Conservation (phyloP, 495 filamentous ascomycete genomes). For the Penicillium tannophilum region DNA sequence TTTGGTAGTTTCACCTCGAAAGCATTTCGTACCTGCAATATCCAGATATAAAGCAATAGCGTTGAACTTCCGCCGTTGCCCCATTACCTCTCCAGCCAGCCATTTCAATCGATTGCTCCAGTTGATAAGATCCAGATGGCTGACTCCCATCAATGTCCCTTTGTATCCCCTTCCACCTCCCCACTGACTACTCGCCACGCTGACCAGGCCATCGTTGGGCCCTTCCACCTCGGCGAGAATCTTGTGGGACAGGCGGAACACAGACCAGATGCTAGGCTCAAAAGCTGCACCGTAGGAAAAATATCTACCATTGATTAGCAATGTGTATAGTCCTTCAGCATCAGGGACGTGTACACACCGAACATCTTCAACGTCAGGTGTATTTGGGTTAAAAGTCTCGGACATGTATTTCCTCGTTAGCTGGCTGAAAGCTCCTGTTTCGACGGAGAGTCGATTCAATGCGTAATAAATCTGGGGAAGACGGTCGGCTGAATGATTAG, state of each 20-base stretch:
- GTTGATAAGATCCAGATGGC: constrained; percentile 92
- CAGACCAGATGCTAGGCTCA: constrained; percentile 65
- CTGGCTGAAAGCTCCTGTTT: constrained; percentile 83
- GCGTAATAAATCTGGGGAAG: constrained; percentile 72
- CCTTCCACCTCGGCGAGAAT: constrained; percentile 75
- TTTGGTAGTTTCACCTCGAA: neutral
- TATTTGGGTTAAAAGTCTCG: constrained; percentile 78
- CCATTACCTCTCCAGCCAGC: constrained; percentile 66
- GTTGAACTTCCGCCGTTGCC: constrained; percentile 82
- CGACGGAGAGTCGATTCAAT: constrained; percentile 66
- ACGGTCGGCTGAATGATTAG: constrained; percentile 36
- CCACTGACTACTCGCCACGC: constrained; percentile 82
- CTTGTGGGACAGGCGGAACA: constrained; percentile 72
- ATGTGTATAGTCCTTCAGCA: neutral
- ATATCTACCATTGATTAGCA: constrained; percentile 52
- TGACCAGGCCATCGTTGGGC: constrained; percentile 91
- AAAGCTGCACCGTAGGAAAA: constrained; percentile 88
- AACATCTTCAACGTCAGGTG: constrained; percentile 73
- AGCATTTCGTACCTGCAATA: constrained; percentile 63
- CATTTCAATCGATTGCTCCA: constrained; percentile 87
- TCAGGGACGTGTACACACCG: constrained; percentile 38
- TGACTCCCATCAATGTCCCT: constrained; percentile 85
- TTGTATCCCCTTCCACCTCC: constrained; percentile 72
- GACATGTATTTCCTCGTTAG: constrained; percentile 81
- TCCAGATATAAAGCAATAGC: constrained; percentile 93